A percentile compares a stretch with the other conserved stretches of the same genome.
These are phyloP conservation scores for Cucurbita moschata DNA, from an alignment of 306 rosid species.

Conservation along the genomic window DNA sequence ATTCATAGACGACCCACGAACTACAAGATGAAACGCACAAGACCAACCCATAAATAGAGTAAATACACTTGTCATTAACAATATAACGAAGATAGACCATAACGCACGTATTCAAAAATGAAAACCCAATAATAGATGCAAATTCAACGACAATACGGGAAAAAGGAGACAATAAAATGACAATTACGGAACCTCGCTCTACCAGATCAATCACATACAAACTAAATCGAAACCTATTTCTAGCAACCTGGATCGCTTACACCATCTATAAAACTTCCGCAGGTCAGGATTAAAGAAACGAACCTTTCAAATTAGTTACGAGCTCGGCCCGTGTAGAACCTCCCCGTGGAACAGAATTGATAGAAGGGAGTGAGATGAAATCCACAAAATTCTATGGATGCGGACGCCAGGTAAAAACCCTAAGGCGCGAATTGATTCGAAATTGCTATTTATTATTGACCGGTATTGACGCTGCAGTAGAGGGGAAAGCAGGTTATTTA, in stretches of 20 bases:
- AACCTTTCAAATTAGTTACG: not conserved
- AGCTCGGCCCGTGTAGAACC: not conserved
- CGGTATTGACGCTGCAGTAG: not conserved
- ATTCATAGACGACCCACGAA: not conserved
- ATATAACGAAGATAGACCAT: not conserved
- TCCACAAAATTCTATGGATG: constrained; percentile 23
- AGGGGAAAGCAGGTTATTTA: not conserved
- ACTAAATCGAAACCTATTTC: not conserved
- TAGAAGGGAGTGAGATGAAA: not conserved
- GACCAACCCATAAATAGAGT: no score
- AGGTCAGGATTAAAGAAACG: not conserved
- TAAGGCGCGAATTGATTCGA: constrained; percentile 2
- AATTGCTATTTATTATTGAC: not conserved
- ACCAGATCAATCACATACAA: not conserved
- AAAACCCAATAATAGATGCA: not conserved
- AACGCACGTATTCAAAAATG: not conserved
- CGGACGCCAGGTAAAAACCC: constrained; percentile 1
- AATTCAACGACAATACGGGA: not conserved
- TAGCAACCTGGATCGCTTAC: not conserved
- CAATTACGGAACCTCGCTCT: not conserved
- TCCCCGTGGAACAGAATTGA: not conserved
- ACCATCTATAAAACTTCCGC: not conserved
- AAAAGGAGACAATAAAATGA: not conserved
- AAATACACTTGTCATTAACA: not conserved
- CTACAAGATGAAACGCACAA: not conserved